Evolutionary conservation across 2,329 filamentous ascomycete species (phyloP).

Genomic region (Cylindrodendrum hubeiense): DNA sequence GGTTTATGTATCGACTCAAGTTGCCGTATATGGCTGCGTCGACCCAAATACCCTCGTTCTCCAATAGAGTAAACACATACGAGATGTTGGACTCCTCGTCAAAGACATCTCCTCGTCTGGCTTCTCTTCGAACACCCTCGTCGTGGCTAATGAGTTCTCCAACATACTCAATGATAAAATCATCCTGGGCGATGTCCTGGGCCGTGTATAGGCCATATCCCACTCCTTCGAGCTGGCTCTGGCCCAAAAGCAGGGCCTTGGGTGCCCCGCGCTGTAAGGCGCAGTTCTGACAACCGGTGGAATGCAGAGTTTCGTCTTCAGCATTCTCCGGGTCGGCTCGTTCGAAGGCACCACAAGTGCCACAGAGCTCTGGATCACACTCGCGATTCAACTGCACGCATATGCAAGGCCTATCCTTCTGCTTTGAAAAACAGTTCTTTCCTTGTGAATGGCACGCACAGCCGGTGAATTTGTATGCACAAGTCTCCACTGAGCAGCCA

Average conservation of each 20-base stretch:
- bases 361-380: constrained; percentile 83
- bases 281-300: constrained; percentile 78
- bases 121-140: constrained; percentile 77
- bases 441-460: constrained; percentile 74
- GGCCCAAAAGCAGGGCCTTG: constrained; percentile 76
- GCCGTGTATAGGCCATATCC: constrained; percentile 83
- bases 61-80: constrained; percentile 73
- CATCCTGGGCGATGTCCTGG: constrained; percentile 73
- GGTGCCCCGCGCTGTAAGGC: constrained; percentile 75
- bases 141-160: constrained; percentile 80
- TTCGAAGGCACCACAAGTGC: constrained; percentile 75
- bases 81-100: constrained; percentile 72
- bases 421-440: constrained; percentile 67
- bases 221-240: constrained; percentile 75
- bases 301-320: constrained; percentile 67
- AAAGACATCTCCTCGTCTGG: constrained; percentile 70
- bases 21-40: constrained; percentile 85
- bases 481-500: constrained; percentile 69
- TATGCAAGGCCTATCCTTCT: constrained; percentile 73
- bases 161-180: constrained; percentile 85
- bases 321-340: constrained; percentile 77
- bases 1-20: constrained; percentile 87
- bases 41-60: constrained; percentile 74
- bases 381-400: constrained; percentile 81
- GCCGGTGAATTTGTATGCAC: constrained; percentile 74